Base-by-base conservation (phyloP, 2,329 filamentous ascomycete genomes). In the Chrysoporthe puriensis region DNA sequence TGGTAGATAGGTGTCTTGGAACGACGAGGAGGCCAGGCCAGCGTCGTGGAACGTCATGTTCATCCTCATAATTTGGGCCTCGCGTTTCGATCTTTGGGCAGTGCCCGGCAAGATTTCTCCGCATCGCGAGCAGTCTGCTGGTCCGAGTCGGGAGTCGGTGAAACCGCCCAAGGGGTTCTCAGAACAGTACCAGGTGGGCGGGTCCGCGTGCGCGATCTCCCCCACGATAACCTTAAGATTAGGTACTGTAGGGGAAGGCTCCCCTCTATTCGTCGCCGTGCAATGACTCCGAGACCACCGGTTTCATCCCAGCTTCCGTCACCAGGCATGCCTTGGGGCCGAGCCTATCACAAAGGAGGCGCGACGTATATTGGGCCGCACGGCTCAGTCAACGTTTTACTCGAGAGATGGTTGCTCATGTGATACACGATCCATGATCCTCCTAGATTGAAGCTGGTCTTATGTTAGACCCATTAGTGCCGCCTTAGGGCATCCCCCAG, bases 191-290 rank as follows among this genome's bases (percentile, higher is more conserved):
- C 36, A 7, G 36, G 26, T 26, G 26, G 26, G 34, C 54, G 32
- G 54, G 54, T 21, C 54, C 18, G 54, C 32, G 32, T 18, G 34
- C n/a, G 54, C 54, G 54, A 57, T 40, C 21, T 9, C n/a, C 48
- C 16, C 32, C 36, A 63, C 48, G 48, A 63, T 54, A 54, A 63
- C n/a, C 61, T 63, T 63, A 63, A 63, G 50, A 48, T 63, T 57
- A 32, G 50, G 50, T 54, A 26, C 7, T n/a, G 4, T 14, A 26
- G 48, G 48, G 48, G 48, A 46, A 50, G 8, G 46, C n/a, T 11
- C 13, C 18, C 48, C 3, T 13, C 21, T 52, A 26, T 26, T 26
- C 26, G 26, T 26, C 26, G 26, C 26, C 26, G 26, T 26, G 26
- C 26, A 26, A 26, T 26, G 26, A 2, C 26, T 26, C 26, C 26